A percentile compares a stretch with the other conserved stretches of the same genome.
Conservation (phyloP, 2,329 filamentous ascomycete genomes). For the Calonectria ilicicola region DNA sequence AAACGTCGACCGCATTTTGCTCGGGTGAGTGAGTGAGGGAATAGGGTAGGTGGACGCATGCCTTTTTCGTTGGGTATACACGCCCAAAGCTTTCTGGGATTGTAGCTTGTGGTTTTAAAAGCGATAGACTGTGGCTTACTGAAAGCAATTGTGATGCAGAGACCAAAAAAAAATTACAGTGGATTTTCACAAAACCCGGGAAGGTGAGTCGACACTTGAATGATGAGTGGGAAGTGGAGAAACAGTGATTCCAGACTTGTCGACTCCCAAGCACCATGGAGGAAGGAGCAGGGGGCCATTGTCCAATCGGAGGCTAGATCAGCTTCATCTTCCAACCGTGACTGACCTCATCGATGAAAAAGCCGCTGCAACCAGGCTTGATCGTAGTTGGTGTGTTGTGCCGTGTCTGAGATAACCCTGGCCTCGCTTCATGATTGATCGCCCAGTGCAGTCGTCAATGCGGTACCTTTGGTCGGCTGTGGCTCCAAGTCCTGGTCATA, state of each 20-base stretch:
- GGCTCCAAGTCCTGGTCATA: conserved; percentile 8
- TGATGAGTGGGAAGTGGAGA: conserved; percentile 1
- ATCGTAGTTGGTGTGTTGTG: neutral
- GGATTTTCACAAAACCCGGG: conserved; percentile 7
- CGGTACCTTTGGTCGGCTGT: conserved; percentile 4
- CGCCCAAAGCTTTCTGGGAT: too few relatives aligned
- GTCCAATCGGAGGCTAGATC: conserved; percentile 34
- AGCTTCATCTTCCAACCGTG: conserved; percentile 33
- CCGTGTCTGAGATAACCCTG: neutral
- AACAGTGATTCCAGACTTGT: neutral
- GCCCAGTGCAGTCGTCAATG: conserved; percentile 8
- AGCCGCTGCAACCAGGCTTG: conserved; percentile 6
- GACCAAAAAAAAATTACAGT: neutral
- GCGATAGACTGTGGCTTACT: neutral
- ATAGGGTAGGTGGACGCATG: neutral
- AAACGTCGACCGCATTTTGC: neutral
- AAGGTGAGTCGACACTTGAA: neutral
- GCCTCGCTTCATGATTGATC: conserved; percentile 11
- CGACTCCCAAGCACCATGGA: conserved; percentile 13
- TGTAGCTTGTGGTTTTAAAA: neutral
- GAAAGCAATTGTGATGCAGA: conserved; percentile 3
- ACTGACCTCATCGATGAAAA: conserved; percentile 37
- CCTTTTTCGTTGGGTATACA: neutral
- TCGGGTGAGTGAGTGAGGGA: neutral
- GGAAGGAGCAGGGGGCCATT: conserved; percentile 28